Evolutionary conservation across 495 filamentous ascomycete species (phyloP).

Genomic region (Lophiotrema nucula): DNA sequence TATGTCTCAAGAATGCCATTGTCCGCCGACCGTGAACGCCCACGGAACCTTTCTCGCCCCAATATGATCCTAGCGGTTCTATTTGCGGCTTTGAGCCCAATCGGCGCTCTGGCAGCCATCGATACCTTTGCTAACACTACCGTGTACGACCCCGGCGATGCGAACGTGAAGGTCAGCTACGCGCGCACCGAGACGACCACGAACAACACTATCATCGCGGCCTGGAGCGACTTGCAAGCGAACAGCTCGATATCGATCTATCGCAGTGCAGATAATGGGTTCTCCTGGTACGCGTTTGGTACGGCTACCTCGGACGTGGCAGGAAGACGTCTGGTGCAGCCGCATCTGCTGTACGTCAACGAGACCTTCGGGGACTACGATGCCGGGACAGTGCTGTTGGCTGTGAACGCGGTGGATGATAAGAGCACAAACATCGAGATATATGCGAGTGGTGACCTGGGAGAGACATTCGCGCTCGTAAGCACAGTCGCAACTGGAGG

Average conservation of each 20-base stretch:
- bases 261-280: conserved; percentile 13
- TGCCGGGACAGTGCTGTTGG: conserved; percentile 11
- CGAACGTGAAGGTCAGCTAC: not conserved
- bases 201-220: conserved; percentile 13
- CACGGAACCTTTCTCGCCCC: too few relatives aligned
- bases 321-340: conserved; percentile 13
- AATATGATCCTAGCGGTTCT: too few relatives aligned
- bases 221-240: conserved; percentile 3
- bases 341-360: conserved; percentile 24
- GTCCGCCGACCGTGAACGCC: too few relatives aligned
- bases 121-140: conserved; percentile 24
- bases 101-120: too few relatives aligned
- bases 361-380: conserved; percentile 18
- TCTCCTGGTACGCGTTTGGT: conserved; percentile 22
- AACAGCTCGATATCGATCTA: conserved; percentile 14
- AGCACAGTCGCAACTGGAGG: conserved; percentile 62
- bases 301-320: not conserved
- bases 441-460: conserved; percentile 14
- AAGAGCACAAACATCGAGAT: conserved; percentile 26
- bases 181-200: conserved; percentile 18
- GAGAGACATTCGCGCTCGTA: conserved; percentile 60
- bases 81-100: too few relatives aligned
- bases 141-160: conserved; percentile 16
- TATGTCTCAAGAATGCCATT: too few relatives aligned
- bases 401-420: conserved; percentile 24